phyloP scores from a whole-genome alignment of 176 grass and related monocot genomes.

The Oryza meridionalis region DNA sequence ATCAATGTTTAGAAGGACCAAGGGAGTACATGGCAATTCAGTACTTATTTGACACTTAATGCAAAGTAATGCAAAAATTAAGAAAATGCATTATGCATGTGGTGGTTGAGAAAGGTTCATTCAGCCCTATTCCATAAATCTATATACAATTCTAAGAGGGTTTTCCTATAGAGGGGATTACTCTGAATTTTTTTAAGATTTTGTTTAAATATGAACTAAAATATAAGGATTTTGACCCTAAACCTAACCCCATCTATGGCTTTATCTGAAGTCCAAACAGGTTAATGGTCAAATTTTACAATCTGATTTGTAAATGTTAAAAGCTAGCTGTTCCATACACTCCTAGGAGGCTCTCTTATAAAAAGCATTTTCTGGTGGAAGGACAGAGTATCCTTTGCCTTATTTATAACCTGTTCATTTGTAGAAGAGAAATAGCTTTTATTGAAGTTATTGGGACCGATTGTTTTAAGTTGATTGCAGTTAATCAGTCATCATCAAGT shows the following conservation, averaged over 20 bases:
- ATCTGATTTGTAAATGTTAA: background rate
- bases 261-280: background rate
- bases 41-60: background rate
- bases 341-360: background rate
- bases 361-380: background rate
- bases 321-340: background rate
- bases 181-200: background rate
- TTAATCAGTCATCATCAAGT: background rate
- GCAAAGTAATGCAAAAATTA: background rate
- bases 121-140: background rate
- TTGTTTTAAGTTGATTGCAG: background rate
- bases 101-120: background rate
- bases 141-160: background rate
- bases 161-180: background rate
- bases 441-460: background rate
- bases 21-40: background rate
- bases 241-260: too few relatives aligned
- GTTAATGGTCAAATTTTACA: background rate
- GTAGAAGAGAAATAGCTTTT: background rate
- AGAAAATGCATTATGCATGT: background rate
- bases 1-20: background rate
- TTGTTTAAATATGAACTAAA: background rate
- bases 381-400: background rate
- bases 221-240: background rate
- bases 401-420: background rate